Base-by-base conservation (phyloP, 108 stramenopile species). In the Cyclotella baltica region DNA sequence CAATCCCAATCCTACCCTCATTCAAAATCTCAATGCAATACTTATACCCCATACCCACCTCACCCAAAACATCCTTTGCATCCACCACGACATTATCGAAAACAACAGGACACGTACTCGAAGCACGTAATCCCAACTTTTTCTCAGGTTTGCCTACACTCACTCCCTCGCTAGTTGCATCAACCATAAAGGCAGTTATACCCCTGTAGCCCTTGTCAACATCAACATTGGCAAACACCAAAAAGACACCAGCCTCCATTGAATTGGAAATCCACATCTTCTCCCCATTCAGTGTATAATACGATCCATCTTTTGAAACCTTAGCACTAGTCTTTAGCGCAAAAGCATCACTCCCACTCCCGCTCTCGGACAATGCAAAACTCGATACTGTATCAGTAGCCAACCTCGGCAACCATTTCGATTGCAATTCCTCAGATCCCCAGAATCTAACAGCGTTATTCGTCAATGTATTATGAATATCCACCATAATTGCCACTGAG, bases 1-100 rank as follows among this genome's bases (percentile, higher is more conserved):
- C 97, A 69, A 98, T 98, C 10, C 98, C 98, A 52, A 98, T 98
- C 52, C 98, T 85, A 8, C 97, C 98, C 88, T 98, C 97, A 81
- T 98, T 98, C 53, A 98, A 80, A 67, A 98, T 98, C 65, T 96
- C 91, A 70, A 98, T 98, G 53, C 96, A 96, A 72, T 96, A 97
- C 76, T 95, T 93, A 83, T 98, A 96, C 27, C 97, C 98, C 43
- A 85, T 52, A 13, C 98, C 98, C 9, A 97, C 91, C 73, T 96
- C 88, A 9, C 98, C 98, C 20, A 98, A 70, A 2, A 98, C 74
- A 76, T 93, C 80, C 30, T 61, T 62, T 15, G 85, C 63, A 46
- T 92, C 87, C 10, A 98, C 96, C 77, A 86, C 77, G 50, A 97
- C 97, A 77, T 93, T 83, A 19, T 97, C 94, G 65, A 98, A 91